Conservation (phyloP, 768 basidiomycete species). For the Leucocoprinus leucothites region DNA sequence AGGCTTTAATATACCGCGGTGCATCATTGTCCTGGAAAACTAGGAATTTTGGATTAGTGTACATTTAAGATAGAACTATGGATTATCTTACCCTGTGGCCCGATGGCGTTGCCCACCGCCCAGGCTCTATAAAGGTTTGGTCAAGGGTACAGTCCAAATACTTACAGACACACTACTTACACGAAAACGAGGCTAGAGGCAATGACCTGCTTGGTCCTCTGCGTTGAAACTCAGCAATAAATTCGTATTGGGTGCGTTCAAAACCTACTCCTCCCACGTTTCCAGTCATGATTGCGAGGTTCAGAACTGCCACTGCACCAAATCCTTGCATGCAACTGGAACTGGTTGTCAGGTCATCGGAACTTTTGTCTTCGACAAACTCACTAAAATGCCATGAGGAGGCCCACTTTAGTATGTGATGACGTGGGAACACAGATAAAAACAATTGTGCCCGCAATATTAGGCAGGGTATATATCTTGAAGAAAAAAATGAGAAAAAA, state of each 20-base stretch:
- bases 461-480: constrained; percentile 44
- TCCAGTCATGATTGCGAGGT: constrained; percentile 43
- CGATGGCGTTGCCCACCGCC: constrained; percentile 49
- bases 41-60: constrained; percentile 6
- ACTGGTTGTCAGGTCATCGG: background rate
- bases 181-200: constrained; percentile 47
- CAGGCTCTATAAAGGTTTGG: constrained; percentile 30
- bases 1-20: constrained; percentile 45
- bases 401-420: constrained; percentile 38
- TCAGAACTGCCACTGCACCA: constrained; percentile 43
- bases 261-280: constrained; percentile 39
- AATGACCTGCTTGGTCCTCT: constrained; percentile 48
- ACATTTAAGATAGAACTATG: background rate
- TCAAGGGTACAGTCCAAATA: background rate
- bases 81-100: constrained; percentile 32
- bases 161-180: constrained; percentile 17
- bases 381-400: constrained; percentile 48
- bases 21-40: constrained; percentile 44
- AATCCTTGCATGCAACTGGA: constrained; percentile 42
- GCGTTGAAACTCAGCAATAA: background rate
- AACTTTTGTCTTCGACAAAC: constrained; percentile 9
- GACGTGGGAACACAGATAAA: constrained; percentile 39
- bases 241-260: background rate
- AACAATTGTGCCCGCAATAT: constrained; percentile 47
- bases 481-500: background rate